phyloP scores from a whole-genome alignment of 2,329 filamentous ascomycete genomes.

The Penicillium sp. region DNA sequence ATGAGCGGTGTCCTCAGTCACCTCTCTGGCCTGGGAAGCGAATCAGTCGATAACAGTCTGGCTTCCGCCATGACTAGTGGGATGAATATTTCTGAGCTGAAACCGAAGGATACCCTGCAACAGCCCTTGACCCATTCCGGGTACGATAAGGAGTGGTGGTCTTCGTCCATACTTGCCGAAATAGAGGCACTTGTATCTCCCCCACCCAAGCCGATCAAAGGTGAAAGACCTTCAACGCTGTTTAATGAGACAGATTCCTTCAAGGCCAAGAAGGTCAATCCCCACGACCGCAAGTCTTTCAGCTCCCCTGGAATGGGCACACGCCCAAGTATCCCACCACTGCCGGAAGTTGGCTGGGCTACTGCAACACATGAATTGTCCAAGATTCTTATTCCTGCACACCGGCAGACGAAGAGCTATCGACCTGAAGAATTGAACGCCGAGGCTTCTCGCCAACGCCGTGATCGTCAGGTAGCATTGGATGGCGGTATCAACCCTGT shows the following conservation, averaged over 20 bases:
- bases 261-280: conserved; percentile 69
- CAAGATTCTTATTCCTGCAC: conserved; percentile 71
- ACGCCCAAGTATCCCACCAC: conserved; percentile 55
- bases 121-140: conserved; percentile 20
- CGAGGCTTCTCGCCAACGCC: conserved; percentile 58
- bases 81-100: conserved; percentile 21
- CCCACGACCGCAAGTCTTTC: conserved; percentile 48
- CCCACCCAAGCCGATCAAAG: conserved; percentile 43
- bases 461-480: conserved; percentile 60
- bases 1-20: conserved; percentile 87
- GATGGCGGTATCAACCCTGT: conserved; percentile 39
- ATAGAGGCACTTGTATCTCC: conserved; percentile 60
- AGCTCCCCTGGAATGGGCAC: conserved; percentile 44
- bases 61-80: conserved; percentile 56
- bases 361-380: conserved; percentile 77
- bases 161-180: conserved; percentile 59
- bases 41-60: conserved; percentile 39
- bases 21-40: conserved; percentile 64
- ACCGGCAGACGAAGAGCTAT: conserved; percentile 71
- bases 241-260: conserved; percentile 85
- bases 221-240: conserved; percentile 63
- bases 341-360: conserved; percentile 80
- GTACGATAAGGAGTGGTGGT: conserved; percentile 72
- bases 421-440: conserved; percentile 72
- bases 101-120: not conserved